Evolutionary conservation across 352 stramenopile genomes (phyloP).

Genomic region (Pseudoperonospora humuli): DNA sequence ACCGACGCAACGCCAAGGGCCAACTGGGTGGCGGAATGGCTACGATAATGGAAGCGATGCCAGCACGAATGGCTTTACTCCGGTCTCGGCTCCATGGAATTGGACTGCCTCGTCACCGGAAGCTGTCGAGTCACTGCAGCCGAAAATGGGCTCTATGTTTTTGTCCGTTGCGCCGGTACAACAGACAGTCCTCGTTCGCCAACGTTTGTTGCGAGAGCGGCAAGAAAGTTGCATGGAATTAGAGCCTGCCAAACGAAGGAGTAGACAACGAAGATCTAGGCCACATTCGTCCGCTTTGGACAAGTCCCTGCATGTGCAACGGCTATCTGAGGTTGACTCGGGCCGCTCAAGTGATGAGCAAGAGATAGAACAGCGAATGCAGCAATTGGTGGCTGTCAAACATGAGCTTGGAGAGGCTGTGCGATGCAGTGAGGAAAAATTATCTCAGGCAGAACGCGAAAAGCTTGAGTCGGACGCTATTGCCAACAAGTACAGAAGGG

Average conservation of each 20-base stretch:
- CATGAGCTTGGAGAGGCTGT: constrained; percentile 31
- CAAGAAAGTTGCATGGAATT: constrained; percentile 4
- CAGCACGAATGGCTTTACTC: constrained; percentile 16
- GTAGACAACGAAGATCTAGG: constrained; percentile 8
- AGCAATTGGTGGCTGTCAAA: constrained; percentile 29
- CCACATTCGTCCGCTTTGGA: constrained; percentile 19
- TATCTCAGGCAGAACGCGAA: constrained; percentile 18
- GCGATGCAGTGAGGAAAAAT: constrained; percentile 30
- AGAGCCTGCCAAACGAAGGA: constrained; percentile 9
- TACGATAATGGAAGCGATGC: constrained; percentile 14
- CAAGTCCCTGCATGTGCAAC: constrained; percentile 17
- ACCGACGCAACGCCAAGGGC: constrained; percentile 7
- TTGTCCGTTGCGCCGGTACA: constrained; percentile 15
- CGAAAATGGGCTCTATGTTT: constrained; percentile 25
- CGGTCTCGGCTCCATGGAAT: constrained; percentile 11
- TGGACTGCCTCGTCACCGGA: constrained; percentile 15
- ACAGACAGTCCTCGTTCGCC: constrained; percentile 21
- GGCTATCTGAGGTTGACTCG: constrained; percentile 16
- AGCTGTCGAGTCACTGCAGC: constrained; percentile 17
- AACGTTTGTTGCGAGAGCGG: constrained; percentile 13
- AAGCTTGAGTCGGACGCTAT: constrained; percentile 30
- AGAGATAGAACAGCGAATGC: constrained; percentile 35
- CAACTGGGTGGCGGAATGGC: constrained; percentile 8
- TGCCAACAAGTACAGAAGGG: constrained; percentile 25
- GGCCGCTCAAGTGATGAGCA: constrained; percentile 30